Conservation (phyloP, 805 yeast species). For the Candida insectorum region DNA sequence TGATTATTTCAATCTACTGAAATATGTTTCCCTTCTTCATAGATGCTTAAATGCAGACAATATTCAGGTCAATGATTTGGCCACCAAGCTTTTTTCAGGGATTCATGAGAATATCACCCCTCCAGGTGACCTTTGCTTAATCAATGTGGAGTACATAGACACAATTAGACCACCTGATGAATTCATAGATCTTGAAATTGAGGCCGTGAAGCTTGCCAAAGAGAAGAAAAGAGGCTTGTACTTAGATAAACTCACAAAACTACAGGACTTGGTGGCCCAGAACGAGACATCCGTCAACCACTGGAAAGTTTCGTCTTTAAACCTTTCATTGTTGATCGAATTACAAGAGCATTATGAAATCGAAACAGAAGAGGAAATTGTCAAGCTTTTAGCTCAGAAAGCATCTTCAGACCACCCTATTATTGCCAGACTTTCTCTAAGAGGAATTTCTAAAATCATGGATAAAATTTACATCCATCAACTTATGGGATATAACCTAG, state of each 20-base stretch:
- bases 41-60: constrained; percentile 57
- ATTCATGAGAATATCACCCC: constrained; percentile 25
- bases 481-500: constrained; percentile 44
- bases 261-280: constrained; percentile 37
- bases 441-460: constrained; percentile 54
- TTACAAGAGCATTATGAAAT: constrained; percentile 55
- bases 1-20: constrained; percentile 52
- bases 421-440: constrained; percentile 55
- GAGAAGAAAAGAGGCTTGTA: constrained; percentile 49
- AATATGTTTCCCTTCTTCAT: constrained; percentile 47
- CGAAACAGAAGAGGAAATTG: constrained; percentile 34
- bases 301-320: constrained; percentile 56
- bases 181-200: constrained; percentile 53
- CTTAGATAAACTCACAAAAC: constrained; percentile 33
- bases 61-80: constrained; percentile 48
- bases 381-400: constrained; percentile 43
- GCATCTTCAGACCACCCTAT: constrained; percentile 67
- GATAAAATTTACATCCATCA: constrained; percentile 46
- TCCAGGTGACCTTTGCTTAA: constrained; percentile 44
- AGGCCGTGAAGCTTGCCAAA: constrained; percentile 61
- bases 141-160: constrained; percentile 42
- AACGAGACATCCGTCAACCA: constrained; percentile 33
- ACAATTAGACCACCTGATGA: constrained; percentile 61
- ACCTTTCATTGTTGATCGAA: constrained; percentile 47
- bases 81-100: constrained; percentile 48